Evolutionary conservation across 768 basidiomycete species (phyloP).

Genomic region (Rickenella mellea): DNA sequence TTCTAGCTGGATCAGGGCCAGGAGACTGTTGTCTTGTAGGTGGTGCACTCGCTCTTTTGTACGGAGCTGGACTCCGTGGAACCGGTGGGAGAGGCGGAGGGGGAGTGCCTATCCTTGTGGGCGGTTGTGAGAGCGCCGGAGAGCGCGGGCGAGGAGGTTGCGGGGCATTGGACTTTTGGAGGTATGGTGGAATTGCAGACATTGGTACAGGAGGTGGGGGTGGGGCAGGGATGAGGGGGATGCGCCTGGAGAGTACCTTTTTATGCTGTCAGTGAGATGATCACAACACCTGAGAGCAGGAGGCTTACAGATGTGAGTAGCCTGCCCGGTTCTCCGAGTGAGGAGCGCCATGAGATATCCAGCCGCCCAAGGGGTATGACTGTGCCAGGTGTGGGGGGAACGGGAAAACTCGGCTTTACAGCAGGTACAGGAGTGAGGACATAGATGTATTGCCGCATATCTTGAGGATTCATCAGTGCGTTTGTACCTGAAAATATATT

Average conservation of each 20-base stretch:
- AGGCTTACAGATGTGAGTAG: constrained; percentile 66
- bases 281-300: not conserved
- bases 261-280: not conserved
- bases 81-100: constrained; percentile 19
- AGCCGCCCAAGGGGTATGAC: constrained; percentile 76
- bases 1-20: not conserved
- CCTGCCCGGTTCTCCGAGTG: constrained; percentile 78
- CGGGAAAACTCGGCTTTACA: constrained; percentile 20
- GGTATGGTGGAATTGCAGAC: constrained; percentile 68
- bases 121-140: constrained; percentile 29
- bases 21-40: not conserved
- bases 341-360: constrained; percentile 83
- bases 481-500: constrained; percentile 51
- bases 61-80: too few relatives aligned
- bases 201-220: constrained; percentile 27
- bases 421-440: constrained; percentile 65
- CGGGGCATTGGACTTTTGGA: constrained; percentile 45
- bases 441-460: constrained; percentile 83
- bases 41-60: constrained; percentile 32
- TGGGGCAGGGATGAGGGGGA: constrained; percentile 42
- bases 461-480: constrained; percentile 75
- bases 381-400: constrained; percentile 52
- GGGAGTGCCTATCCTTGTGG: constrained; percentile 48
- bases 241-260: constrained; percentile 69
- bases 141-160: constrained; percentile 47